A percentile compares a stretch with the other conserved stretches of the same genome.
phyloP scores from a whole-genome alignment of 176 grass and related monocot species.

The Carex parvula region DNA sequence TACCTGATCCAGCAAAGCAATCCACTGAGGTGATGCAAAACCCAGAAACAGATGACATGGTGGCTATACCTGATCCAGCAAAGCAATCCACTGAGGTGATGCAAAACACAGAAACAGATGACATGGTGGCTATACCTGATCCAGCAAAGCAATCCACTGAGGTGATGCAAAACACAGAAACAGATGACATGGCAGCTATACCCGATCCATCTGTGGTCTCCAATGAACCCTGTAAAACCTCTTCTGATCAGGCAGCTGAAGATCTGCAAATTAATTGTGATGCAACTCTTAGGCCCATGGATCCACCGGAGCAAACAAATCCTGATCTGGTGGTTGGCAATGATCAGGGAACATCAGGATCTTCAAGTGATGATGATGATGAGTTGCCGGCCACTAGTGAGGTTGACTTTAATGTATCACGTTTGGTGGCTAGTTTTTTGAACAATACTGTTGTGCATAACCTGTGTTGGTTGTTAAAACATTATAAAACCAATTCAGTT shows the following conservation, averaged over 20 bases:
- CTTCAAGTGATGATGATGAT: conserved; percentile 80
- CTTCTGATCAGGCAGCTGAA: conserved; percentile 7
- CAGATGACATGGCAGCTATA: conserved; percentile 17
- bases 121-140: conserved; percentile 21
- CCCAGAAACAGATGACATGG: conserved; percentile 13
- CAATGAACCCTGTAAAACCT: conserved; percentile 25
- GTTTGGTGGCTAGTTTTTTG: conserved; percentile 61
- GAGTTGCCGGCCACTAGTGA: conserved; percentile 66
- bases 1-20: conserved; percentile 29
- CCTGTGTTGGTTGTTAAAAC: conserved; percentile 86
- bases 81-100: conserved; percentile 31
- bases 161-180: not conserved
- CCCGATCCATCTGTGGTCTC: conserved; percentile 38
- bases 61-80: conserved; percentile 30
- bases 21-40: not conserved
- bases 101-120: not conserved
- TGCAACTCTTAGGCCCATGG: not conserved
- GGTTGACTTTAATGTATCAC: conserved; percentile 80
- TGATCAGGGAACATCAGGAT: conserved; percentile 54
- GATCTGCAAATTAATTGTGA: conserved; percentile 8
- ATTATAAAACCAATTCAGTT: conserved; percentile 82
- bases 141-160: not conserved
- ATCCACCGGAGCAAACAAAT: not conserved
- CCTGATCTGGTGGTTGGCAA: conserved; percentile 32
- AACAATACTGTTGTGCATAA: conserved; percentile 90